These are phyloP conservation scores for Wallacemonas collosoma DNA, from an alignment of 208 protist species.

Conservation along the genomic window DNA sequence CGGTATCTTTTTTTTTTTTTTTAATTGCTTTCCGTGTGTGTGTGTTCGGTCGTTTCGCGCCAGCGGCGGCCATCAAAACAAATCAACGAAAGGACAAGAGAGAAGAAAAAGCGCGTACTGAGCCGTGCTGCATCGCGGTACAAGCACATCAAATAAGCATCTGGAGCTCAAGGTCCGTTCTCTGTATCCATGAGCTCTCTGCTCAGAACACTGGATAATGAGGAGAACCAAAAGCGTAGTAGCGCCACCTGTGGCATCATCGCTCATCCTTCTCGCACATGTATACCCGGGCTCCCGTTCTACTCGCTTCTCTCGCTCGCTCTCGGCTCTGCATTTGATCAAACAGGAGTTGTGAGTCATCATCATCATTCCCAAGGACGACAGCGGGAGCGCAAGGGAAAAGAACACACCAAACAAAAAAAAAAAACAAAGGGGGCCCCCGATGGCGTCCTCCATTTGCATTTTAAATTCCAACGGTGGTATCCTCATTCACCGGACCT, in stretches of 20 bases:
- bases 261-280: too few relatives aligned
- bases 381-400: not conserved
- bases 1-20: slow-evolving; percentile 17
- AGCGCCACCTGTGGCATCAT: too few relatives aligned
- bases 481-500: slow-evolving; percentile 95
- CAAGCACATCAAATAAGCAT: too few relatives aligned
- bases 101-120: not conserved
- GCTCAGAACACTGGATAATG: too few relatives aligned
- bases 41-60: too few relatives aligned
- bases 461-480: slow-evolving; percentile 95
- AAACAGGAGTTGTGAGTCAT: too few relatives aligned
- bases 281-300: not conserved
- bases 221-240: too few relatives aligned
- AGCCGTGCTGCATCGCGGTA: too few relatives aligned
- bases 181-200: too few relatives aligned
- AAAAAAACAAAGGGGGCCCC: not conserved
- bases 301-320: not conserved
- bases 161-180: too few relatives aligned
- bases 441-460: slow-evolving; percentile 92
- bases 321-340: not conserved
- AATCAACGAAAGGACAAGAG: slow-evolving; percentile 2
- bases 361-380: too few relatives aligned
- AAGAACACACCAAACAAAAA: slow-evolving; percentile 6
- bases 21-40: not conserved
- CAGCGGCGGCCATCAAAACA: not conserved